Evolutionary conservation across 495 filamentous ascomycete genomes (phyloP).

Genomic region (Penicillium daleae): DNA sequence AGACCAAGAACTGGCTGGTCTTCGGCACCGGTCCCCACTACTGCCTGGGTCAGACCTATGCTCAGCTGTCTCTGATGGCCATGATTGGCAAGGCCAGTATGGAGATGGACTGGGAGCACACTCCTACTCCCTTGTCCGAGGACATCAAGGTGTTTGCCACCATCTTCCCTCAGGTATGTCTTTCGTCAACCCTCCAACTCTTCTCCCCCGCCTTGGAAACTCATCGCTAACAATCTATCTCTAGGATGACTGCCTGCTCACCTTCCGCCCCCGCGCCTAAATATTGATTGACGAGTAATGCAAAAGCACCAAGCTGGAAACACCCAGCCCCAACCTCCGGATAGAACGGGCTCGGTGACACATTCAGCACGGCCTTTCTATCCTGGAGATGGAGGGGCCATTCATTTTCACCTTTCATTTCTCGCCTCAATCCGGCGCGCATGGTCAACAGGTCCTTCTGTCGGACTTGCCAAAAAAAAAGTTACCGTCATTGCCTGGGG

Average conservation of each 20-base stretch:
- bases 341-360: conserved; percentile 26
- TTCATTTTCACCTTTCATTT: conserved; percentile 23
- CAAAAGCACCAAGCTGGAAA: conserved; percentile 30
- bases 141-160: conserved; percentile 98
- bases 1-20: conserved; percentile 95
- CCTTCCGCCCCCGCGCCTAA: conserved; percentile 48
- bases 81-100: conserved; percentile 96
- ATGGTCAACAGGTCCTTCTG: conserved; percentile 13
- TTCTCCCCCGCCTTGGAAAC: background rate
- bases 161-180: conserved; percentile 90
- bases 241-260: conserved; percentile 49
- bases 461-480: conserved; percentile 5
- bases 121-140: conserved; percentile 77
- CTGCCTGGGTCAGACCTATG: conserved; percentile 93
- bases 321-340: conserved; percentile 24
- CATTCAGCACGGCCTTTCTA: conserved; percentile 34
- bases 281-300: conserved; percentile 16
- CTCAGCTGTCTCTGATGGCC: conserved; percentile 83
- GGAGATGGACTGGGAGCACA: conserved; percentile 88
- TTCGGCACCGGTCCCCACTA: conserved; percentile 98
- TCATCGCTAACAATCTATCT: conserved; percentile 23
- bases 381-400: conserved; percentile 46
- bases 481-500: conserved; percentile 1
- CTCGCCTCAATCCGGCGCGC: conserved; percentile 18
- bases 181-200: background rate